Evolutionary conservation across 2,329 filamentous ascomycete genomes (phyloP), one percentile per base, ranked within the genome.

Genomic region (Blastomyces gilchristii): DNA sequence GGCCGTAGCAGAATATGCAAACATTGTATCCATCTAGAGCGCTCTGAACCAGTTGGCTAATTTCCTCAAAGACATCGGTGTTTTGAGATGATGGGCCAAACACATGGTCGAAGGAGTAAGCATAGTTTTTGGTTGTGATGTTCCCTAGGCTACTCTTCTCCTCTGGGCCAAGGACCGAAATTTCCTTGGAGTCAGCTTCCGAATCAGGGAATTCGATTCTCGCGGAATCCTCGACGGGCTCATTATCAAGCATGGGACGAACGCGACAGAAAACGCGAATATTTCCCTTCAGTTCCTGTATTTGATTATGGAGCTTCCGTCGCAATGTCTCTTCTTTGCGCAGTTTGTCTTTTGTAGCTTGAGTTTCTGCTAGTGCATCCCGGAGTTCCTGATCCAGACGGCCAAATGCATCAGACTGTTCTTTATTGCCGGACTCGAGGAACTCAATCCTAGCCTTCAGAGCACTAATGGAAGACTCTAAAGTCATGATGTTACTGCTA

Each of bases 201-300:
- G 79, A 74, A 68, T 97, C 88, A 0, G 93, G 91, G 68, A 90
- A 96, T 1, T 83, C 81, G 67, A 97, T 89, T 60, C 85, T 83
- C 2, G 93, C 91, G 14, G 85, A 80, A 31, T 86, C 81, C 7
- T 86, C 86, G 9, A 76, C 76, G 8, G 73, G 70, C 63, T 89
- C 87, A 0, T 78, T 75, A 31, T 80, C 80, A 28, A 89, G 79
- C 0, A 87, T 80, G 0, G 94, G 94, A 50, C 95, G 87, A 37
- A 97, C 93, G 73, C 94, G 87, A 72, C 93, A 97, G 85, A 99
- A 99, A 68, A 99, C 94, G 25, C 94, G 88, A 71, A 99, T 99
- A 72, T 99, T 99, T 70, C 94, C 94, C 75, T 96, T 97, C 64
- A 99, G 84, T 72, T 99, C 94, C 74, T 99, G 91, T 57, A 99